A percentile compares a stretch with the other conserved stretches of the same genome.
phyloP scores from a whole-genome alignment of 2,329 filamentous ascomycete species.

The Fusarium sacchari region DNA sequence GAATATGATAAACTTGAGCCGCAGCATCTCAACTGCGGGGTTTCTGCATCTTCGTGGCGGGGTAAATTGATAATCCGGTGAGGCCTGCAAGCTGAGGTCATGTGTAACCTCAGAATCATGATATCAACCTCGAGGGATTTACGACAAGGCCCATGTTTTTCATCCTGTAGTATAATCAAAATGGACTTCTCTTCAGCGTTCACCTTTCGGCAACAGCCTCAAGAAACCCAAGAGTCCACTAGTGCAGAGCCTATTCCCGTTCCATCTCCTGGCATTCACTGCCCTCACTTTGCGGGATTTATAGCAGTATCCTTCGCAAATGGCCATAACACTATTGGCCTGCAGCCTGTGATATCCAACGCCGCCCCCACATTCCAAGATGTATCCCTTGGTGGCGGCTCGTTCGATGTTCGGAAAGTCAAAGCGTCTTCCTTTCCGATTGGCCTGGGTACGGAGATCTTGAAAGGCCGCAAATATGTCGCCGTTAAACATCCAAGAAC shows the following conservation, averaged over 20 bases:
- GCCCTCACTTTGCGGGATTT: slow-evolving; percentile 8
- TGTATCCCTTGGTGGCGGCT: not conserved
- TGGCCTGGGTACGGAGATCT: not conserved
- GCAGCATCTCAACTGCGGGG: not conserved
- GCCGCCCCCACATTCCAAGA: not conserved
- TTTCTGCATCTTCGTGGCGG: not conserved
- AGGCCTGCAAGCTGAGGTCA: not conserved
- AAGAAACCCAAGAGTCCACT: not conserved
- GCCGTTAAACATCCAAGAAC: not conserved
- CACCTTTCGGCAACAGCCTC: not conserved
- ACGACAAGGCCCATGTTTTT: not conserved
- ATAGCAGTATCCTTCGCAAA: not conserved
- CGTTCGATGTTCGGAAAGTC: slow-evolving; percentile 5
- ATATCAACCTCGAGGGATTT: not conserved
- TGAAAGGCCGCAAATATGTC: not conserved
- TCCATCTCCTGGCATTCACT: not conserved
- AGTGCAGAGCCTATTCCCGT: not conserved
- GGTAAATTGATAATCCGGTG: slow-evolving; percentile 12
- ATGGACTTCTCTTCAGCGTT: slow-evolving; percentile 4
- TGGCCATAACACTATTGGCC: not conserved
- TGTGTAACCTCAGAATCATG: not conserved
- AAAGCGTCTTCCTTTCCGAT: not conserved
- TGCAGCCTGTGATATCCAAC: not conserved
- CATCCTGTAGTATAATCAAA: not conserved
- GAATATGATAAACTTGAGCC: not conserved